phyloP scores from a whole-genome alignment of 345 rosid species.

The Raphanus raphanistrum region DNA sequence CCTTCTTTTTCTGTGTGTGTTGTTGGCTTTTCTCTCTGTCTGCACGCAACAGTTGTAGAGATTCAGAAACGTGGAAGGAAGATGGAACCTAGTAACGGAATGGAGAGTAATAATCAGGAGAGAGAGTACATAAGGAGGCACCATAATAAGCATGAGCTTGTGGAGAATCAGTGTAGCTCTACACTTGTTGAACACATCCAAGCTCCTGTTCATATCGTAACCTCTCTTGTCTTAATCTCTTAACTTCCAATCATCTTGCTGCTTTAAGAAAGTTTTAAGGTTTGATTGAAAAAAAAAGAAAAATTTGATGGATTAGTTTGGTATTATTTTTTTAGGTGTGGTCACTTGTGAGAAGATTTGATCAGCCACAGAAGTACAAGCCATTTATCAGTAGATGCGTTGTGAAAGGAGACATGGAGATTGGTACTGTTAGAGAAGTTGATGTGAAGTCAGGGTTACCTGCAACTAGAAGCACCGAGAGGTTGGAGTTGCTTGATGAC shows the following conservation, averaged over 20 bases:
- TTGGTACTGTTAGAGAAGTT: constrained; percentile 80
- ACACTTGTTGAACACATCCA: constrained; percentile 78
- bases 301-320: background rate
- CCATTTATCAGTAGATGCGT: constrained; percentile 78
- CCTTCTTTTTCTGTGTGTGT: too few relatives aligned
- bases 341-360: constrained; percentile 86
- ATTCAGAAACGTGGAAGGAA: constrained; percentile 16
- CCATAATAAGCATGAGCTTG: constrained; percentile 64
- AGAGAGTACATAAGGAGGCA: constrained; percentile 59
- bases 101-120: constrained; percentile 36
- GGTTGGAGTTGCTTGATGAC: constrained; percentile 75
- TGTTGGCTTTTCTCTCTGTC: too few relatives aligned
- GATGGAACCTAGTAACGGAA: constrained; percentile 45
- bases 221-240: constrained; percentile 13
- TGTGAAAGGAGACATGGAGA: constrained; percentile 67
- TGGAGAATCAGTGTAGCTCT: constrained; percentile 77
- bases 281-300: background rate
- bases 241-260: background rate
- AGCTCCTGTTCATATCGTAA: constrained; percentile 93
- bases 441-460: constrained; percentile 83
- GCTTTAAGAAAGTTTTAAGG: background rate
- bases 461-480: constrained; percentile 79
- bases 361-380: constrained; percentile 79
- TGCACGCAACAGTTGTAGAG: too few relatives aligned
- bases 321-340: constrained; percentile 49